Base-by-base conservation (phyloP, 225 moss, liverwort and hornwort genomes). In the Marchantia polymorpha region DNA sequence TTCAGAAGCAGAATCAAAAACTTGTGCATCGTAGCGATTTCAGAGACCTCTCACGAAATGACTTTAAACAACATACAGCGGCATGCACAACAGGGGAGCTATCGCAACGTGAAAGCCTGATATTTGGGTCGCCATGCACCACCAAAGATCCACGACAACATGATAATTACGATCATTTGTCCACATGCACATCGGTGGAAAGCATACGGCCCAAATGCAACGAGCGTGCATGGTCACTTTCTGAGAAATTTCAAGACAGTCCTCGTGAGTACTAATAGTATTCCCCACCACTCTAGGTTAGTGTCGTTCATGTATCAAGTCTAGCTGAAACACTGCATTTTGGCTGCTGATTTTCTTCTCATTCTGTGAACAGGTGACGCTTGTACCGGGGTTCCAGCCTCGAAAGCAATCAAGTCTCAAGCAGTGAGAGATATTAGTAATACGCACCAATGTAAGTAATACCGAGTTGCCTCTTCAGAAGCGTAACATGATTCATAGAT, bases 381-480 rank as follows among this genome's bases (percentile, higher is more conserved):
- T 58, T 55, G 56, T 7, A 56, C 55, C 30, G 55, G 56, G 30
- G 56, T 55, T 58, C 74, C 74, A 30, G 29, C 55, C 31, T 29
- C 55, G 10, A 29, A 75, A 26, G 30, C 74, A 56, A 56, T 58
- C 25, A 69, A 53, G 16, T 54, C 80, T 48, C 87, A 90, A 83
- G 85, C 81, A 20, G 85, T 90, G 72, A 85, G 81, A 13, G 91
- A 94, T 77, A 84, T 94, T 76, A 91, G 89, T 69, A 92, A 90
- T 74, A 89, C 81, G 75, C 85, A 82, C 73, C 86, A 88, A 86
- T 85, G 94, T 92, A 85, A 92, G 89, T 82, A 55, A 10, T 12
- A 29, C 25, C 61, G 26, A 20, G 20, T 59, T 46, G 54, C 23
- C 6, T 8, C 13, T 76, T 54, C 22, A 1, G 50, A 73, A 73